Conservation (phyloP, 176 grass and related monocot species). For the Pontederia crassipes region DNA sequence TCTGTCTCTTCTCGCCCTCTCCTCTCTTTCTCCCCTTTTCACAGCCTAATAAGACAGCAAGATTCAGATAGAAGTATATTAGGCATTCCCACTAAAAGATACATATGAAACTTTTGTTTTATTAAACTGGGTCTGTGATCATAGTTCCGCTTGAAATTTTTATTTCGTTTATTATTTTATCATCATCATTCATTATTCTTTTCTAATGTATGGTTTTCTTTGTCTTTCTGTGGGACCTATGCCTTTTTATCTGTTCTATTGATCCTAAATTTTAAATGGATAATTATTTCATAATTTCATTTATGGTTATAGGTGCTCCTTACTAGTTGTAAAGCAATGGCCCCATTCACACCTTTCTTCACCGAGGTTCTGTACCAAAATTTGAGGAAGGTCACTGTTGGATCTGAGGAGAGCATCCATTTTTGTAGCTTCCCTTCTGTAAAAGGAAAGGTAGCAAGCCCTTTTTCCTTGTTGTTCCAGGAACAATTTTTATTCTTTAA, state of each 20-base stretch:
- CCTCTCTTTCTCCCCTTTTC: no score
- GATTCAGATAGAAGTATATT: no score
- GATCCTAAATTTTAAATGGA: constrained; percentile 1
- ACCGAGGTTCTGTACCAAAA: constrained; percentile 98
- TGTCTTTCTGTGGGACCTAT: not conserved
- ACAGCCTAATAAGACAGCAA: no score
- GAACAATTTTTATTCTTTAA: constrained; percentile 5
- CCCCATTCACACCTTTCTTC: constrained; percentile 98
- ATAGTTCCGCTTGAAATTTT: not conserved
- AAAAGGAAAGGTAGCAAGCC: constrained; percentile 52
- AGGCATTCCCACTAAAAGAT: no score
- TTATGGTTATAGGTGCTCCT: constrained; percentile 66
- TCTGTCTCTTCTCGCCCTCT: no score
- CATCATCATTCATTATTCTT: constrained; percentile 12
- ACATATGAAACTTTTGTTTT: no score
- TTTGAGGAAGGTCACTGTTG: constrained; percentile 61
- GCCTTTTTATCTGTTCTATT: constrained; percentile 5
- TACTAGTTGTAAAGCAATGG: constrained; percentile 82
- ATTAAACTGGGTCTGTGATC: no score
- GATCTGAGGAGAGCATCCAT: constrained; percentile 81
- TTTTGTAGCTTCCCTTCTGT: constrained; percentile 85
- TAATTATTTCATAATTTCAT: constrained; percentile 7
- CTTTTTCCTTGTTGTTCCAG: constrained; percentile 1
- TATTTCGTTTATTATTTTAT: constrained; percentile 8
- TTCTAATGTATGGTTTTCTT: not conserved